Conservation (phyloP, 169 alveolate species). For the Perkinsus olseni region DNA sequence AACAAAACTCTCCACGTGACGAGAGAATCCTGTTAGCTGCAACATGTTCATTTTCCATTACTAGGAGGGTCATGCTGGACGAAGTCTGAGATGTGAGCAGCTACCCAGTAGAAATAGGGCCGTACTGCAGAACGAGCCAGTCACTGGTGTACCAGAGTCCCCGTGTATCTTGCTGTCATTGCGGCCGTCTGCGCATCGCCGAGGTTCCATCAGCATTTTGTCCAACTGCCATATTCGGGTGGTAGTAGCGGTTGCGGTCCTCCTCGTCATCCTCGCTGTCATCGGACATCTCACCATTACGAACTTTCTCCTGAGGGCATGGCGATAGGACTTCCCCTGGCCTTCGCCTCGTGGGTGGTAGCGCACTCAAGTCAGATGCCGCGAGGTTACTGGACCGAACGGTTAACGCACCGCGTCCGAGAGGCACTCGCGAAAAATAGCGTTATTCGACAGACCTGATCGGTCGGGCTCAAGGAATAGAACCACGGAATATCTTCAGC, state of each 20-base stretch:
- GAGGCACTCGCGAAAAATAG: no score
- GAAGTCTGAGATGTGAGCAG: no score
- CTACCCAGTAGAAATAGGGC: no score
- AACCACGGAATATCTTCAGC: background rate
- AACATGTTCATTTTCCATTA: no score
- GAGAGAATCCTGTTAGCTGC: no score
- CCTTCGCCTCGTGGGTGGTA: background rate
- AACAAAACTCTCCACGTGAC: no score
- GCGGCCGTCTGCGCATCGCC: background rate
- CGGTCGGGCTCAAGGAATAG: background rate
- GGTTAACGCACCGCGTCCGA: no score
- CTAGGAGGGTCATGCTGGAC: no score
- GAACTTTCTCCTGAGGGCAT: background rate
- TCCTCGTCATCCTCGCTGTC: background rate
- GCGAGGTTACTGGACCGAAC: no score
- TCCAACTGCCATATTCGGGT: background rate
- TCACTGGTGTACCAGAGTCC: background rate
- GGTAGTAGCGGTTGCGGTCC: background rate
- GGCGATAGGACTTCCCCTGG: background rate
- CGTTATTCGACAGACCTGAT: background rate
- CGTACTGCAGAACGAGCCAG: background rate
- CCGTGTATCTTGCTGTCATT: background rate
- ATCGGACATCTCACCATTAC: background rate
- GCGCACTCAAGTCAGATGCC: background rate
- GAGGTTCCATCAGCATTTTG: background rate